Evolutionary conservation across 257 asterid species (phyloP).

Genomic region (Echites panduratus): DNA sequence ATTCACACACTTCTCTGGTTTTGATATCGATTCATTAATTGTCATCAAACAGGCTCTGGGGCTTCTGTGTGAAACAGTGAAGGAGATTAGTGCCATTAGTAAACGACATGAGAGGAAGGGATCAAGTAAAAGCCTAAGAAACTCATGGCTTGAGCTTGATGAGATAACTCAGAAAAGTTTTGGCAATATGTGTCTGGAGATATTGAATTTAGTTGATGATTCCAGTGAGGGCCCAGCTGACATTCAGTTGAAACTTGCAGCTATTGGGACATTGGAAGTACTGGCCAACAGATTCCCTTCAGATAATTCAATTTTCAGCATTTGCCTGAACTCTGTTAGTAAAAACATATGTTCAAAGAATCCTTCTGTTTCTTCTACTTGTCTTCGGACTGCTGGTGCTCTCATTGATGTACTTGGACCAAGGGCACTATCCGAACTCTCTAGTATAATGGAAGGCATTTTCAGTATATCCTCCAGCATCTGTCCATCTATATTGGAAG

Average conservation of each 20-base stretch:
- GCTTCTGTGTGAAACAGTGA: slow-evolving; percentile 64
- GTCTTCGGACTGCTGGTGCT: slow-evolving; percentile 76
- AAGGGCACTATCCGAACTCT: slow-evolving; percentile 71
- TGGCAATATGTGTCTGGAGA: slow-evolving; percentile 47
- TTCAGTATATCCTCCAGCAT: slow-evolving; percentile 39
- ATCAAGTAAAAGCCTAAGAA: slow-evolving; percentile 34
- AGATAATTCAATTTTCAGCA: slow-evolving; percentile 45
- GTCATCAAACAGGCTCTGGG: slow-evolving; percentile 68
- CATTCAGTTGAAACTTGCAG: slow-evolving; percentile 57
- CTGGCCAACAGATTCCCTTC: slow-evolving; percentile 56
- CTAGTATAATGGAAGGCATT: slow-evolving; percentile 56
- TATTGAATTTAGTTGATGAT: slow-evolving; percentile 49
- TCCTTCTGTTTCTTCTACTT: slow-evolving; percentile 54
- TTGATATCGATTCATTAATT: slow-evolving; percentile 6
- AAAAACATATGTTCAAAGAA: slow-evolving; percentile 50
- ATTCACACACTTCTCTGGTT: background rate
- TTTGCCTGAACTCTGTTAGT: slow-evolving; percentile 72
- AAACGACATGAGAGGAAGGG: slow-evolving; percentile 42
- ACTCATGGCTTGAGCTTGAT: slow-evolving; percentile 61
- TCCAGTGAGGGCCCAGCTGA: slow-evolving; percentile 37
- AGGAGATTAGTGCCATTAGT: slow-evolving; percentile 34
- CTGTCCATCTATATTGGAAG: slow-evolving; percentile 23
- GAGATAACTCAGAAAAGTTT: slow-evolving; percentile 39
- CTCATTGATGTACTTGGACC: slow-evolving; percentile 78
- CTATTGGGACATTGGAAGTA: slow-evolving; percentile 66